Percentiles rank a stretch among this genome's conserved stretches.
phyloP scores from a whole-genome alignment of 179 eudicot genomes.

The Amaranthus tricolor region DNA sequence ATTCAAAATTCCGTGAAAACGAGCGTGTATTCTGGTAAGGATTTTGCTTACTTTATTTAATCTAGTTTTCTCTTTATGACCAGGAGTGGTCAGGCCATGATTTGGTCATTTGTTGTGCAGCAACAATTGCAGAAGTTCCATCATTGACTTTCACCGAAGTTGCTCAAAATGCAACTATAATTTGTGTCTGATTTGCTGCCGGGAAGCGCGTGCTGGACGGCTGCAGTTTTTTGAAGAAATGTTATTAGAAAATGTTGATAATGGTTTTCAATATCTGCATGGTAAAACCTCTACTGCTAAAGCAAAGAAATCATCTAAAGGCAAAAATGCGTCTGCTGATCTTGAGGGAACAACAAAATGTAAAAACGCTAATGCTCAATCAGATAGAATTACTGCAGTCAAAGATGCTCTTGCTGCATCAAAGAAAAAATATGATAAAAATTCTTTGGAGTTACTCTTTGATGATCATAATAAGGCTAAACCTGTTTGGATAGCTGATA shows the following conservation, averaged over 20 bases:
- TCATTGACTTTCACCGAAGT: constrained; percentile 56
- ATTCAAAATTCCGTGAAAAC: constrained; percentile 17
- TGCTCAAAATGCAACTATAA: constrained; percentile 53
- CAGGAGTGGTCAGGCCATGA: neutral
- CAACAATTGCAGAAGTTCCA: constrained; percentile 57
- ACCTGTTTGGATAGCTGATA: constrained; percentile 55
- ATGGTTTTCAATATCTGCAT: constrained; percentile 39
- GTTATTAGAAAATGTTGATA: constrained; percentile 21
- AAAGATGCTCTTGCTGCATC: neutral
- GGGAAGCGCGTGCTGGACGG: constrained; percentile 49
- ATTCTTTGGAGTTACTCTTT: neutral
- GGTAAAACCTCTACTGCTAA: constrained; percentile 22
- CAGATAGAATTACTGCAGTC: neutral
- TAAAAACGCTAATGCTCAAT: neutral
- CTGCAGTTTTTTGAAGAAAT: constrained; percentile 40
- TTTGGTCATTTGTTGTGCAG: constrained; percentile 34
- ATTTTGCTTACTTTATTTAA: neutral
- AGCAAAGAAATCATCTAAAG: no score
- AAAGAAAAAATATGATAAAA: neutral
- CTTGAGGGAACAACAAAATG: neutral
- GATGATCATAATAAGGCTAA: neutral
- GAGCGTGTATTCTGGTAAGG: constrained; percentile 65
- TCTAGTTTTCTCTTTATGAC: no score
- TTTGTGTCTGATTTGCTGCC: constrained; percentile 61
- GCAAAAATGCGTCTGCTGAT: no score